Evolutionary conservation across 805 yeast genomes (phyloP).

Genomic region (Cyberlindnera xylosilytica): DNA sequence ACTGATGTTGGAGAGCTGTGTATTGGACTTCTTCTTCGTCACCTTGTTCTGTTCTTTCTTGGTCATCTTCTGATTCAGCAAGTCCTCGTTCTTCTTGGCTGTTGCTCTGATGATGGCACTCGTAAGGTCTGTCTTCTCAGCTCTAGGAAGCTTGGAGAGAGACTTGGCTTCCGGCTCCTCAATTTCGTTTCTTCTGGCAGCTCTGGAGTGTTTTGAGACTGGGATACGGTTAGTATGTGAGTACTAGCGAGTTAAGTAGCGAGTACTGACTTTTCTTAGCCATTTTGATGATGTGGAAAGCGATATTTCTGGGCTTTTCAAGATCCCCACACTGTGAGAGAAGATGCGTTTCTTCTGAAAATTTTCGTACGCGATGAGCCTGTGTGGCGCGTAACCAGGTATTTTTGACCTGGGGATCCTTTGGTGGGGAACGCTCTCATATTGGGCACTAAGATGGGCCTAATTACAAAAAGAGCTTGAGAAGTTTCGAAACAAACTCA

Average conservation of each 20-base stretch:
- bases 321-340: background rate
- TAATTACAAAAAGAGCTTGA: too few species aligned
- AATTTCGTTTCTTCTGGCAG: conserved; percentile 67
- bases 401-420: too few species aligned
- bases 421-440: too few species aligned
- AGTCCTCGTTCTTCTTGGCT: conserved; percentile 60
- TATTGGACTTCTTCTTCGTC: conserved; percentile 27
- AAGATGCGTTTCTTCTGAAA: background rate
- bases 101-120: conserved; percentile 66
- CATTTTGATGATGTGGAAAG: conserved; percentile 12
- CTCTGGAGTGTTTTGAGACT: conserved; percentile 70
- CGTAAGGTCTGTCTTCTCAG: conserved; percentile 55
- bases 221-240: background rate
- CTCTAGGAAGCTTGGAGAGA: conserved; percentile 52
- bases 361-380: conserved; percentile 12
- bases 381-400: conserved; percentile 5
- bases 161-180: conserved; percentile 45
- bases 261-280: conserved; percentile 27
- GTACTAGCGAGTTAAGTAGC: background rate
- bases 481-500: too few species aligned
- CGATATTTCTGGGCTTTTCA: background rate
- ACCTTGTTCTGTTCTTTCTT: conserved; percentile 29
- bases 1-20: conserved; percentile 32
- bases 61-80: conserved; percentile 51
- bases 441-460: too few species aligned